phyloP scores from a whole-genome alignment of 2,329 filamentous ascomycete species.

The Microsporum ferrugineum region DNA sequence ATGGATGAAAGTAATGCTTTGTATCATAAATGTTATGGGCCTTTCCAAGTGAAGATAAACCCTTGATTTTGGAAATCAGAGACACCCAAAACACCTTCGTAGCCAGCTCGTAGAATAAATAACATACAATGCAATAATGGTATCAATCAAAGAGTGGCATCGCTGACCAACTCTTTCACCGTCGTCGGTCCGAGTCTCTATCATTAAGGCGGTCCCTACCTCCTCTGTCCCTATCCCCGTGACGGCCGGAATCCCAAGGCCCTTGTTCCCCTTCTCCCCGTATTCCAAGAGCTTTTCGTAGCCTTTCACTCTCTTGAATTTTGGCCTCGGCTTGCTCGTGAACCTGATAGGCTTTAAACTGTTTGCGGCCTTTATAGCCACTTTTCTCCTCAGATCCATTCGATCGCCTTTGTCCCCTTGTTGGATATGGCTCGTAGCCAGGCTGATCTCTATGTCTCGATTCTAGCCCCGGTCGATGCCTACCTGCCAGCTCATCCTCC shows the following conservation, averaged over 20 bases:
- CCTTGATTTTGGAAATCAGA: neutral
- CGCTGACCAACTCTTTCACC: neutral
- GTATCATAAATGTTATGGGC: neutral
- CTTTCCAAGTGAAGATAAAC: neutral
- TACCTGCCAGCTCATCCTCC: constrained; percentile 34
- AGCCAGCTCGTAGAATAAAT: neutral
- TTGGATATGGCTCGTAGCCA: constrained; percentile 1
- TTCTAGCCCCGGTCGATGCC: neutral
- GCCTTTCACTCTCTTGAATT: constrained; percentile 83
- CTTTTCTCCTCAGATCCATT: constrained; percentile 20
- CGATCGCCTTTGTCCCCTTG: constrained; percentile 9
- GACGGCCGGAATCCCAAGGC: neutral
- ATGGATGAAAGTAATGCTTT: neutral
- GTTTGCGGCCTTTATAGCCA: constrained; percentile 27
- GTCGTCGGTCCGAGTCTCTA: neutral
- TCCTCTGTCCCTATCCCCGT: constrained; percentile 3
- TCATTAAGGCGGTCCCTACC: neutral
- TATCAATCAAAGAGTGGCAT: neutral
- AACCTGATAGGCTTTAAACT: constrained; percentile 82
- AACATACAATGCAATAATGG: neutral
- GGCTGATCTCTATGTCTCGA: constrained; percentile 5
- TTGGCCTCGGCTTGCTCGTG: constrained; percentile 95
- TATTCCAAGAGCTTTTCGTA: constrained; percentile 79
- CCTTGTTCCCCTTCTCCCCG: constrained; percentile 34
- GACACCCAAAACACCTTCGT: neutral